These are phyloP conservation scores for Penicillium polonicum DNA, from an alignment of 2,329 filamentous ascomycete species.

Conservation along the genomic window DNA sequence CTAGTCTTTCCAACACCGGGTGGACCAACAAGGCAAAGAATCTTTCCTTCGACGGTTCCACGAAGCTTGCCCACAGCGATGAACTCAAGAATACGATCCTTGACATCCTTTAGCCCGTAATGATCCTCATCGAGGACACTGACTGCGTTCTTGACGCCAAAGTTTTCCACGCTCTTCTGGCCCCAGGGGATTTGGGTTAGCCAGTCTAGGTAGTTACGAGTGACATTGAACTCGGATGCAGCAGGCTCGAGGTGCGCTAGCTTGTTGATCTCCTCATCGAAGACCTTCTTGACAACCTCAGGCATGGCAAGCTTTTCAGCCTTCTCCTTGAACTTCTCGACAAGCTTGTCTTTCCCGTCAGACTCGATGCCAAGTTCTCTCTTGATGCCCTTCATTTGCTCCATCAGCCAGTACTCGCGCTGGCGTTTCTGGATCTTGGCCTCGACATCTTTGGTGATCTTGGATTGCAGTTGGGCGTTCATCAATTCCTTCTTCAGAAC, in stretches of 20 bases:
- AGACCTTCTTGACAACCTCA: conserved; percentile 92
- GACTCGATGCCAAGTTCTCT: conserved; percentile 94
- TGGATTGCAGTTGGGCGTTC: conserved; percentile 94
- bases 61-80: conserved; percentile 97
- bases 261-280: conserved; percentile 98
- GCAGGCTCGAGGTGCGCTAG: conserved; percentile 91
- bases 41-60: conserved; percentile 97
- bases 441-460: conserved; percentile 97
- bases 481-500: conserved; percentile 97
- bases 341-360: conserved; percentile 95
- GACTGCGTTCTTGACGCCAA: conserved; percentile 87
- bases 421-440: conserved; percentile 96
- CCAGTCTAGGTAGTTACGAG: conserved; percentile 97
- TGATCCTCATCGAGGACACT: conserved; percentile 93
- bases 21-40: conserved; percentile 93
- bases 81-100: conserved; percentile 96
- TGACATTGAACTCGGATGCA: conserved; percentile 98
- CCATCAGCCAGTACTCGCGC: conserved; percentile 97
- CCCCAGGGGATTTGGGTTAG: conserved; percentile 98
- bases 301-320: conserved; percentile 93
- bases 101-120: conserved; percentile 95
- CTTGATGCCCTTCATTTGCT: conserved; percentile 98
- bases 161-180: conserved; percentile 91
- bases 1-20: conserved; percentile 98
- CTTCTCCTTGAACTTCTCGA: conserved; percentile 97